phyloP scores from a whole-genome alignment of 2,329 filamentous ascomycete species.

The Ambrosiella beaveri region DNA sequence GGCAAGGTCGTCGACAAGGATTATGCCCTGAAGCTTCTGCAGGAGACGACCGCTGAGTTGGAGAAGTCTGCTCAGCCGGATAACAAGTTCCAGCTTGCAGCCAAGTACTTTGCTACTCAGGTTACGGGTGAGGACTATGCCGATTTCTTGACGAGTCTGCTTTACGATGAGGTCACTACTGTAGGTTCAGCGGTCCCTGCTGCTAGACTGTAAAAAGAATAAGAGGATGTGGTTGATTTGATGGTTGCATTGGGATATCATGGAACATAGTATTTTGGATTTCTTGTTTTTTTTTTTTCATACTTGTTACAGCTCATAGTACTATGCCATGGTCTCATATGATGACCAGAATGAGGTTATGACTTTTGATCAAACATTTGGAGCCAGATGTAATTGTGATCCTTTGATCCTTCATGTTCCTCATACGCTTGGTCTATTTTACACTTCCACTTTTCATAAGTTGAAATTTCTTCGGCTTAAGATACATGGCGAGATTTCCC shows the following conservation, averaged over 20 bases:
- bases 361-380: background rate
- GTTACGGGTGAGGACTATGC: conserved; percentile 96
- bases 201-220: conserved; percentile 40
- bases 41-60: conserved; percentile 67
- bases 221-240: background rate
- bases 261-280: background rate
- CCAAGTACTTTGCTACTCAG: conserved; percentile 82
- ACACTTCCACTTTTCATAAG: no score
- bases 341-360: background rate
- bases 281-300: no score
- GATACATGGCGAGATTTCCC: no score
- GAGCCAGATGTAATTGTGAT: no score
- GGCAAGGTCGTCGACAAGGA: conserved; percentile 87
- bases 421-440: no score
- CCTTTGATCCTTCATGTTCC: no score
- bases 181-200: conserved; percentile 43
- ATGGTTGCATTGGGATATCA: background rate
- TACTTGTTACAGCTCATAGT: no score
- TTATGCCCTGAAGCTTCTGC: conserved; percentile 71
- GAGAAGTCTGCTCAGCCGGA: conserved; percentile 60
- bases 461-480: no score
- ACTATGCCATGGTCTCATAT: background rate
- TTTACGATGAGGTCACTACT: conserved; percentile 78
- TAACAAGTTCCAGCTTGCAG: conserved; percentile 81
- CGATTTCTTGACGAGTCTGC: conserved; percentile 74